Conservation (phyloP, 352 stramenopile genomes). For the Pilasporangium apinafurcum region DNA sequence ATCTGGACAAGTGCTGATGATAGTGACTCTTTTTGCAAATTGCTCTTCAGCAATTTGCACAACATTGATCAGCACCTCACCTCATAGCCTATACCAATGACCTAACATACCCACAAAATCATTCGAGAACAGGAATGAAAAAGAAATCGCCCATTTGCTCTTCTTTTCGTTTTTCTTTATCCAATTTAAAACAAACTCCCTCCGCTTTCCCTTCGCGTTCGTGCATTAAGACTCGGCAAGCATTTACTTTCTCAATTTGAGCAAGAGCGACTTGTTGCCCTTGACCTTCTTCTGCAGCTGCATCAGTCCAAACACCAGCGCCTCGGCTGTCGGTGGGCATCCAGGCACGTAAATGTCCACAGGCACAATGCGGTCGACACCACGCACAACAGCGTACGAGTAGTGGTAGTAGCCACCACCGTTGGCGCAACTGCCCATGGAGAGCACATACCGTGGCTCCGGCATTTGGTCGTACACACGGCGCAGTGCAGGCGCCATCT, state of each 20-base stretch:
- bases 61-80: not conserved
- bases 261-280: slow-evolving; percentile 94
- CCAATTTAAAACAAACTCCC: no score
- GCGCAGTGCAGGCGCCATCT: slow-evolving; percentile 98
- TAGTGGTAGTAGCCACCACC: slow-evolving; percentile 93
- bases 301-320: slow-evolving; percentile 96
- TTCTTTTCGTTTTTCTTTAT: no score
- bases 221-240: no score
- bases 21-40: slow-evolving; percentile 21
- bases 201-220: no score
- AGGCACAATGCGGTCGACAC: slow-evolving; percentile 96
- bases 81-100: no score
- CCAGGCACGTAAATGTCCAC: slow-evolving; percentile 99
- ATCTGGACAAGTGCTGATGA: slow-evolving; percentile 9
- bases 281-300: slow-evolving; percentile 99
- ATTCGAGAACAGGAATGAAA: no score
- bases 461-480: slow-evolving; percentile 99
- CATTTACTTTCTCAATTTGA: slow-evolving; percentile 95
- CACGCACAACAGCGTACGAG: slow-evolving; percentile 97
- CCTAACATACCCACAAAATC: no score
- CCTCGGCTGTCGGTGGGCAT: slow-evolving; percentile 97
- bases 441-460: slow-evolving; percentile 97
- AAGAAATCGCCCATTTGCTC: no score
- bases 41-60: slow-evolving; percentile 11
- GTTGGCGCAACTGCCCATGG: slow-evolving; percentile 98